Base-by-base conservation (phyloP, 495 filamentous ascomycete genomes). In the Aspergillus biplanus region DNA sequence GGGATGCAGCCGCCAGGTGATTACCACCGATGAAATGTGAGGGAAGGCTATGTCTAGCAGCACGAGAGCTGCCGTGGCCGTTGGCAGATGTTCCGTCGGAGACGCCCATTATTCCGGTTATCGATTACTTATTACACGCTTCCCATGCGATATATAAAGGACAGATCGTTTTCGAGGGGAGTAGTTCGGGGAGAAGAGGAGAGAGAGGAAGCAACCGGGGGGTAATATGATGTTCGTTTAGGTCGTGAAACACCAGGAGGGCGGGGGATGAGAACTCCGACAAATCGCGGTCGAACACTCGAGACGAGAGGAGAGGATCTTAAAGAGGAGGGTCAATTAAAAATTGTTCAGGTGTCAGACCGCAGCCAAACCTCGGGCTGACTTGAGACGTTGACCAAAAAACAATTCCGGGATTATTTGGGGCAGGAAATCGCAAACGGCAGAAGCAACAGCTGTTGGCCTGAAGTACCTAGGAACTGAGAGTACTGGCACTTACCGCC, bases 21-120 rank as follows among this genome's bases (percentile, higher is more conserved):
- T 97, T 97, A 48, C 94, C 93, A 67, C 95, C 95, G 73, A 98
- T 94, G 77, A 97, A 99, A 82, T 99, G 95, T 75, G 90, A 81
- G 32, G 92, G 85, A 33, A 99, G 69, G 66, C 91, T 88, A 79
- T 90, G 84, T 75, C 91, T 92, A 52, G 90, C 87, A 56, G 92
- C 87, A 64, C 87, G 87, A 13, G 86, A 86, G 72, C 77, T 83
- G 65, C 76, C 71, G 48, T 81, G 69, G 65, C 85, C 85, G 68
- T 88, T 89, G 63, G 71, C 70, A 67, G 21, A 31, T 9, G 75
- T 69, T 59, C 71, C 75, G 65, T 80, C 79, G 64, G 75, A 56
- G 58, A 66, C 67, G 55, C 71, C 69, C 79, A 82, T 82, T 71
- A 69, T 78, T 73, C 53, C 63, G 46, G 33, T 53, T 57, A 46